Base-by-base conservation (phyloP, 2,329 filamentous ascomycete genomes). In the Ophiostoma ulmi region DNA sequence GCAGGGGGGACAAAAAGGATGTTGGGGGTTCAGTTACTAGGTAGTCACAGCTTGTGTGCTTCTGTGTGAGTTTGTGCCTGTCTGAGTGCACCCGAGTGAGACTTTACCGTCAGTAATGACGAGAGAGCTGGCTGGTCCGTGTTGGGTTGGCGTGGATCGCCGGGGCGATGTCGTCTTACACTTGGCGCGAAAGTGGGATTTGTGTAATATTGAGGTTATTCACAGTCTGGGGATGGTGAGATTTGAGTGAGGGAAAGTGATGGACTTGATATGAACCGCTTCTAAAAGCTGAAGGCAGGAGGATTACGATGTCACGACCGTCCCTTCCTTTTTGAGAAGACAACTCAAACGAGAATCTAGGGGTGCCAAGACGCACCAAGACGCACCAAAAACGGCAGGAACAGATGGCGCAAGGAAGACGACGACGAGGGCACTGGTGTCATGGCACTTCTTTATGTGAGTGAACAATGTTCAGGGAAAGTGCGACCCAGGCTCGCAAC, bases 131-230 rank as follows among this genome's bases (percentile, higher is more conserved):
- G 31, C 14, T 38, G 35, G 61, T 61, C 35, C 14, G 26, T 39
- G 61, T 36, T 64, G 61, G 7, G 58, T 14, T 35, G 61, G 36
- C 63, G 61, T 65, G 63, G 36, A 65, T 65, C 36, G 1, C 17
- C 35, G n/a, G 63, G 22, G 36, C 36, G n/a, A 65, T 39, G 63
- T 64, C 63, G 63, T 65, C 63, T 65, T 39, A 39, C 63, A 65
- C 63, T 65, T 65, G 63, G 63, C 63, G 35, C 31, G 31, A 35
- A 36, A n/a, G 17, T 36, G 17, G 31, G 22, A 64, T 36, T 38
- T 64, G 61, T 64, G 61, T 26, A 13, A 39, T n/a, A 41, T 14
- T 39, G 35, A 65, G 63, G 63, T 13, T 65, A 65, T 65, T 65
- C 63, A 39, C 36, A 65, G 5, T 13, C 35, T 38, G 61, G 31